Evolutionary conservation across 495 filamentous ascomycete species (phyloP).

Genomic region (Tuber aestivum): DNA sequence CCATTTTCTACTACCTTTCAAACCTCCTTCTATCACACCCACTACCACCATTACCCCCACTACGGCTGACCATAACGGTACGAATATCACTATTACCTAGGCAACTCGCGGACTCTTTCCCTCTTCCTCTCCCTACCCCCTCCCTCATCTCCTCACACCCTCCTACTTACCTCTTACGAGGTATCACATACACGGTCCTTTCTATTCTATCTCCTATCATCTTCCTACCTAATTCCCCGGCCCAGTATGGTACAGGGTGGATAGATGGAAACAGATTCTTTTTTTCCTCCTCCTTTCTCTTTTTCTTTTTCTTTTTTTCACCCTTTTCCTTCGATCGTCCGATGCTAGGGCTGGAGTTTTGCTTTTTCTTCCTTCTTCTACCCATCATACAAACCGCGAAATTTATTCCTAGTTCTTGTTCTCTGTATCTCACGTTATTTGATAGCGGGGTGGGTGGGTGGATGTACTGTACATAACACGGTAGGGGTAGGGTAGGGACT

Average conservation of each 20-base stretch:
- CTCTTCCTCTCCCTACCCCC: neutral
- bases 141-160: neutral
- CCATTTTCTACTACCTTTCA: neutral
- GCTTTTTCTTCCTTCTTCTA: neutral
- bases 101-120: neutral
- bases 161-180: neutral
- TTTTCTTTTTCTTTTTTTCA: neutral
- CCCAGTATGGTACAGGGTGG: neutral
- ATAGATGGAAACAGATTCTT: neutral
- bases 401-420: neutral
- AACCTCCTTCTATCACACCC: neutral
- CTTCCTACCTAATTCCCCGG: neutral
- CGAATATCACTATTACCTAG: neutral
- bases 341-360: neutral
- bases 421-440: neutral
- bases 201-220: neutral
- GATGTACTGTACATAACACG: constrained; percentile 1
- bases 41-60: neutral
- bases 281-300: neutral
- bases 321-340: neutral
- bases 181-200: neutral
- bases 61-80: neutral
- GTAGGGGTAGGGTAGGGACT: neutral
- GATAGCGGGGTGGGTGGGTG: neutral
- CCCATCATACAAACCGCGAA: neutral